Evolutionary conservation across 225 moss, liverwort and hornwort genomes (phyloP), one percentile per base, ranked within the genome.

Genomic region (Climacium dendroides): DNA sequence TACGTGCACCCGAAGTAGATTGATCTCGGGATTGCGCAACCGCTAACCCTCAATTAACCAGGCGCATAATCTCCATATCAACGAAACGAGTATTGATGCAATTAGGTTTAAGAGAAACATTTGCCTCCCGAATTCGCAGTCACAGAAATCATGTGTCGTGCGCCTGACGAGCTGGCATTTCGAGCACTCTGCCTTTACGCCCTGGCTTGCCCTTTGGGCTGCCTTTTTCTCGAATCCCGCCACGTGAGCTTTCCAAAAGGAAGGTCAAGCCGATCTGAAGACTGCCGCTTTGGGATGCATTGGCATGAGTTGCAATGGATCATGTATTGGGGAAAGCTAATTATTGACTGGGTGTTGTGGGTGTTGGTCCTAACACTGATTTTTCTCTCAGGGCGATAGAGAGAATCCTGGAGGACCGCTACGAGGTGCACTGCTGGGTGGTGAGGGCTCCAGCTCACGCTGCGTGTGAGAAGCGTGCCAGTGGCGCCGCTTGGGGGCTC

Each of bases 371-470:
- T 13, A 2, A n/a, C 39, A 26, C 39, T 37, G 57, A 57, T 57
- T 48, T 43, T 50, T 23, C 26, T 47, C 25, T 48, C 74, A 80
- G 87, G 81, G 41, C 39, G 50, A n/a, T 4, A 35, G 35, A 58
- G 66, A 43, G 43, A 54, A 37, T 37, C 47, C 87, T 88, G 77
- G 83, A 83, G 59, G 77, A 79, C 76, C 55, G 83, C 30, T 76
- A 88, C 85, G 80, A 90, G 88, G 91, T 88, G 74, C 86, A 90
- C 83, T 88, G 75, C 4, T 89, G 87, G 79, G 88, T 80, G 78
- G 91, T 78, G 87, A 84, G 89, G 64, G 87, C 71, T 77, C 41
- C 81, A 61, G 88, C 85, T 83, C 39, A 78, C 78, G 78, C 78
- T 53, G 78, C 60, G 58, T 48, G 90, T 80, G 91, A 91, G 24